Conservation (phyloP, 306 rosid species). For the Luffa aegyptiaca region DNA sequence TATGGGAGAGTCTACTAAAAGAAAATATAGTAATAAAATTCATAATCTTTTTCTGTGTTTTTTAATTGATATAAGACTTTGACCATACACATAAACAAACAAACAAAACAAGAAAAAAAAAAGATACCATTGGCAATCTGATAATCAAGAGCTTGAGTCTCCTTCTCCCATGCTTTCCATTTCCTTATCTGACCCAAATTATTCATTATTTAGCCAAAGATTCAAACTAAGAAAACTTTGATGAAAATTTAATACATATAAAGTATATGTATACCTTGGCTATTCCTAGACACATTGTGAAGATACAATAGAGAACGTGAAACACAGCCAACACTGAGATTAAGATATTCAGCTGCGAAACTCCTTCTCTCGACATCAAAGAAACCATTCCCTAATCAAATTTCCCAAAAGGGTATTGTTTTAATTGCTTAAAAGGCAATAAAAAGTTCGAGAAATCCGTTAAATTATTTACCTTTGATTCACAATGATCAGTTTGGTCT, state of each 20-base stretch:
- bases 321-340: conserved; percentile 51
- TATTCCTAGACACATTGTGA: conserved; percentile 56
- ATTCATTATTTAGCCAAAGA: background rate
- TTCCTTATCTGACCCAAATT: conserved; percentile 34
- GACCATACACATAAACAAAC: background rate
- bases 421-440: background rate
- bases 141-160: conserved; percentile 51
- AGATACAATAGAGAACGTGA: conserved; percentile 49
- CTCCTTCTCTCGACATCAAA: conserved; percentile 44
- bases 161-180: conserved; percentile 69
- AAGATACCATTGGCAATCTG: conserved; percentile 44
- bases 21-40: background rate
- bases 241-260: background rate
- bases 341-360: conserved; percentile 42
- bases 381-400: conserved; percentile 42
- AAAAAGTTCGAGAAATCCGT: background rate
- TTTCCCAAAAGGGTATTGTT: background rate
- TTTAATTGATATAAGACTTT: background rate
- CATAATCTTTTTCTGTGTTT: background rate
- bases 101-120: background rate
- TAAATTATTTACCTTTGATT: conserved; percentile 30
- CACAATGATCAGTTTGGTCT: conserved; percentile 22
- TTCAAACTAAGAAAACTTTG: background rate
- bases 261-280: conserved; percentile 39
- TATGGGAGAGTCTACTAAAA: background rate